Conservation (phyloP, 768 basidiomycete species). For the Obba rivulosa region DNA sequence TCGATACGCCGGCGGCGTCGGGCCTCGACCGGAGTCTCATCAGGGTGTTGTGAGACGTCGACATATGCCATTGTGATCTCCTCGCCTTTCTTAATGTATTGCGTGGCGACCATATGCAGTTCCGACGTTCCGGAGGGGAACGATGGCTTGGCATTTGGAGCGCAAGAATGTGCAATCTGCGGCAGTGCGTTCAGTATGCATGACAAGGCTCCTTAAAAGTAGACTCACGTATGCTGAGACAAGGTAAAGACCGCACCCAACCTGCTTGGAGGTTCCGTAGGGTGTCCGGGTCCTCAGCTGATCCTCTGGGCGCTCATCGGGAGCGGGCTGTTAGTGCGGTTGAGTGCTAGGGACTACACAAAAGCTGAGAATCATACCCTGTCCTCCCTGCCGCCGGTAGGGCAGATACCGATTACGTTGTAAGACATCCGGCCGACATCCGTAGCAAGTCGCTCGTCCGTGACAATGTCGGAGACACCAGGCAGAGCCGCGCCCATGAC, state of each 20-base stretch:
- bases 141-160: conserved; percentile 58
- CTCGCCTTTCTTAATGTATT: conserved; percentile 68
- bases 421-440: conserved; percentile 70
- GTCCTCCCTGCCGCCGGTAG: conserved; percentile 59
- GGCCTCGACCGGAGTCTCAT: conserved; percentile 49
- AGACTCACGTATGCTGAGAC: conserved; percentile 65
- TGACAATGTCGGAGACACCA: conserved; percentile 67
- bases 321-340: conserved; percentile 39
- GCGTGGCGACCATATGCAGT: conserved; percentile 62
- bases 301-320: conserved; percentile 57
- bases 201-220: background rate
- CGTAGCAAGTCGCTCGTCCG: conserved; percentile 54
- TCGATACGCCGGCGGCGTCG: conserved; percentile 64
- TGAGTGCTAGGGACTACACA: conserved; percentile 1
- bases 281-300: conserved; percentile 73
- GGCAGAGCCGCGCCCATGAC: conserved; percentile 60
- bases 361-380: conserved; percentile 40
- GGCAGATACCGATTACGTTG: conserved; percentile 73
- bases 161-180: conserved; percentile 68
- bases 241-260: conserved; percentile 71
- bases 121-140: conserved; percentile 66
- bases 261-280: conserved; percentile 66
- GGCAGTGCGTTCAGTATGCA: background rate
- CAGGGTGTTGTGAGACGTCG: conserved; percentile 52
- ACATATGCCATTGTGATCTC: conserved; percentile 73